phyloP scores from a whole-genome alignment of 2,329 filamentous ascomycete species.

The Plenodomus tracheiphilus region DNA sequence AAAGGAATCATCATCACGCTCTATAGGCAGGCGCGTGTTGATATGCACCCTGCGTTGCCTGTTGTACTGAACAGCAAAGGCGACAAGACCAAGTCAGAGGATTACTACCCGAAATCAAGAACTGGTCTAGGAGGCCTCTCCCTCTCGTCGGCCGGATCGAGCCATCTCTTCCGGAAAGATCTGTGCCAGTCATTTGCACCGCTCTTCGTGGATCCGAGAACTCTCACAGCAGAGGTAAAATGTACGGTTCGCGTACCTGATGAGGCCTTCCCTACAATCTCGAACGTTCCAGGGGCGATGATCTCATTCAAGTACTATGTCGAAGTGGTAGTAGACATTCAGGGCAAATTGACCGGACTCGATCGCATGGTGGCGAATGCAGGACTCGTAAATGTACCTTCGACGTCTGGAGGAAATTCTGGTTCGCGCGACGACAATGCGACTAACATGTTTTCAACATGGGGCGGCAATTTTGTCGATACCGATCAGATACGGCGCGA shows the following conservation, averaged over 20 bases:
- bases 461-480: conserved; percentile 75
- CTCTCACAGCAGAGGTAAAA: conserved; percentile 76
- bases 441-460: conserved; percentile 55
- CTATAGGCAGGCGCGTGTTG: conserved; percentile 87
- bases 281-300: conserved; percentile 86
- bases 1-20: conserved; percentile 91
- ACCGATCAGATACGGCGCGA: conserved; percentile 84
- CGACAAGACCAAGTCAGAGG: conserved; percentile 73
- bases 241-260: conserved; percentile 85
- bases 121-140: conserved; percentile 86
- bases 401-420: conserved; percentile 47
- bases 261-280: conserved; percentile 89
- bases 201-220: conserved; percentile 81
- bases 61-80: conserved; percentile 65
- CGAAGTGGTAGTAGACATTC: conserved; percentile 89
- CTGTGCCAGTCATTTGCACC: conserved; percentile 86
- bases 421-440: conserved; percentile 43
- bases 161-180: conserved; percentile 94
- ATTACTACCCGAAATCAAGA: conserved; percentile 83
- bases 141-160: conserved; percentile 81
- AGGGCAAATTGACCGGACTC: conserved; percentile 79
- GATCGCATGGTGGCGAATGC: conserved; percentile 65
- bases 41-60: conserved; percentile 70
- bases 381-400: conserved; percentile 54
- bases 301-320: conserved; percentile 94